Evolutionary conservation across 2,329 filamentous ascomycete genomes (phyloP).

Genomic region (Ophiocordyceps camponoti-saundersi): DNA sequence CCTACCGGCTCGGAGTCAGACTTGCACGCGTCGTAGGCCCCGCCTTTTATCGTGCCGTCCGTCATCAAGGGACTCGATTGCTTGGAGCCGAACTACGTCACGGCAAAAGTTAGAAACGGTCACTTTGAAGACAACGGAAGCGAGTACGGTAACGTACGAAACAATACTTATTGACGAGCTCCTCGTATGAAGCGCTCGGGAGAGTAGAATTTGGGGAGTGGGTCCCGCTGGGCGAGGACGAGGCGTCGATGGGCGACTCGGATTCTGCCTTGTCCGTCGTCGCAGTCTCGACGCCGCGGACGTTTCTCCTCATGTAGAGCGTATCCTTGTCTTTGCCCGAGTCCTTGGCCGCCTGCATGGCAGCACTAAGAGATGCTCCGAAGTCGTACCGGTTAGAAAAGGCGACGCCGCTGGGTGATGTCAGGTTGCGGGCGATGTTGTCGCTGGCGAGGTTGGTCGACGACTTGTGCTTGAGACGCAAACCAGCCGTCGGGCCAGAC

Average conservation of each 20-base stretch:
- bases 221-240: slow-evolving; percentile 20
- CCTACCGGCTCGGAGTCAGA: neutral
- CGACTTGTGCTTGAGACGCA: slow-evolving; percentile 59
- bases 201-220: slow-evolving; percentile 40
- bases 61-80: slow-evolving; percentile 32
- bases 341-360: slow-evolving; percentile 58
- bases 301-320: slow-evolving; percentile 36
- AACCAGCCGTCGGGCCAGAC: slow-evolving; percentile 28
- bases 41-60: slow-evolving; percentile 26
- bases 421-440: slow-evolving; percentile 32
- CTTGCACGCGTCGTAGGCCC: slow-evolving; percentile 16
- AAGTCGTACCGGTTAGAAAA: slow-evolving; percentile 96
- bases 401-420: slow-evolving; percentile 47
- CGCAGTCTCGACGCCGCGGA: slow-evolving; percentile 10
- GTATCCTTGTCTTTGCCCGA: slow-evolving; percentile 41
- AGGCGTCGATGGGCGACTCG: slow-evolving; percentile 6
- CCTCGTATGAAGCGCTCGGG: slow-evolving; percentile 81
- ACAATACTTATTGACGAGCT: slow-evolving; percentile 97
- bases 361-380: slow-evolving; percentile 73
- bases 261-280: slow-evolving; percentile 6
- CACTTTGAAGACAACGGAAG: slow-evolving; percentile 4
- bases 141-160: slow-evolving; percentile 66
- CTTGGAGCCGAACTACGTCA: slow-evolving; percentile 42
- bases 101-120: neutral
- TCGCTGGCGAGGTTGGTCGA: slow-evolving; percentile 45